These are phyloP conservation scores for Hypoxylon sp. DNA, from an alignment of 2,329 filamentous ascomycete genomes.

Conservation along the genomic window DNA sequence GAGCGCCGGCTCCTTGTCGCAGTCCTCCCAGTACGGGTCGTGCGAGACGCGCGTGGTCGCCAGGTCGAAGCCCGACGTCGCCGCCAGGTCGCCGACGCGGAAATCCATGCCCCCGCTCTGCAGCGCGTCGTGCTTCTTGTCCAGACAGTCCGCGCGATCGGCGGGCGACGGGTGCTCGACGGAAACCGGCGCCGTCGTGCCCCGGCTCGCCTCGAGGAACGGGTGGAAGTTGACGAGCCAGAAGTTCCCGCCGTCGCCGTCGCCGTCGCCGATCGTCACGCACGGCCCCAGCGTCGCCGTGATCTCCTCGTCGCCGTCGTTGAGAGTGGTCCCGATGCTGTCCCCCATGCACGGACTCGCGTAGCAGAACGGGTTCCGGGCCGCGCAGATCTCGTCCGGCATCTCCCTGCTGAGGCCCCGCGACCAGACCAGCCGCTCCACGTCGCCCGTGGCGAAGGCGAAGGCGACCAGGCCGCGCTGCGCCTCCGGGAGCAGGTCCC, in stretches of 20 bases:
- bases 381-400: slow-evolving; percentile 52
- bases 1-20: slow-evolving; percentile 51
- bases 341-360: slow-evolving; percentile 56
- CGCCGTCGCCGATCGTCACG: slow-evolving; percentile 49
- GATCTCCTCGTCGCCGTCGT: slow-evolving; percentile 45
- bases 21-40: slow-evolving; percentile 56
- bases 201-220: slow-evolving; percentile 50
- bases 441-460: slow-evolving; percentile 50
- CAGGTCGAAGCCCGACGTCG: slow-evolving; percentile 53
- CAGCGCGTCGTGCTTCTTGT: slow-evolving; percentile 51
- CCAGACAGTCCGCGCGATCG: slow-evolving; percentile 50
- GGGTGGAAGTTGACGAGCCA: slow-evolving; percentile 58
- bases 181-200: slow-evolving; percentile 39
- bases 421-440: slow-evolving; percentile 52
- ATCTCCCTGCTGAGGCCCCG: slow-evolving; percentile 50
- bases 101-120: slow-evolving; percentile 41
- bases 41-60: slow-evolving; percentile 55
- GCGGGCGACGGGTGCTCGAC: slow-evolving; percentile 54
- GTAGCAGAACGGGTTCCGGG: slow-evolving; percentile 56
- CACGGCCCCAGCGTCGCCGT: slow-evolving; percentile 55
- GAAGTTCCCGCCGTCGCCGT: slow-evolving; percentile 49
- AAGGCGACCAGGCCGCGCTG: slow-evolving; percentile 48
- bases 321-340: slow-evolving; percentile 51
- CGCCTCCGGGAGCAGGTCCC: slow-evolving; percentile 51
- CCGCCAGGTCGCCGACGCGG: slow-evolving; percentile 49